Base-by-base conservation (phyloP, 2,329 filamentous ascomycete species). In the Pyricularia pennisetigena region DNA sequence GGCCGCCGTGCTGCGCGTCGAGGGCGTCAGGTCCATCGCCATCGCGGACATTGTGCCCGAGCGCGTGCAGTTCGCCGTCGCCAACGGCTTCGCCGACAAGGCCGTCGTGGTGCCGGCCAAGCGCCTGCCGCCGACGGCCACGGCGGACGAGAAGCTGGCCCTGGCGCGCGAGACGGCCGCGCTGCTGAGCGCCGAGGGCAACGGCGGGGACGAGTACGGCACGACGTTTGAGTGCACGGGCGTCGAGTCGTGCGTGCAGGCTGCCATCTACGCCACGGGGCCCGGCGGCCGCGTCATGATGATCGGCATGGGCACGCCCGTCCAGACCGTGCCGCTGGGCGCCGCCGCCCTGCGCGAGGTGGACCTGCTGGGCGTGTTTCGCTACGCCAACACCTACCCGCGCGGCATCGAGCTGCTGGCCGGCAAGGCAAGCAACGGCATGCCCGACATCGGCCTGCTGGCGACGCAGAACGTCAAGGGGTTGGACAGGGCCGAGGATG, bases 211-310 rank as follows among this genome's bases (percentile, higher is more conserved):
- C 8, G 61, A 68, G 67, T 68, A 64, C 61, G 67, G 65, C n/a
- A 83, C 84, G 1, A 83, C 88, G 1, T 79, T 89, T 2, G 88
- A 90, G 75, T 90, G 88, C 71, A 90, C 91, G 0, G 91, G 91
- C 9, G 90, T 93, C 26, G 90, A 92, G 74, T 86, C 87, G 0
- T 94, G 90, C 73, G 82, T 93, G 72, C 91, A 94, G 76, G 86
- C 87, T 6, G 85, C 88, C 4, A 92, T 94, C 68, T 94, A 91
- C 73, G 84, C 85, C 71, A 76, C 81, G 78, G 10, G 8, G 70
- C 78, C 83, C 1, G 85, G 84, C n/a, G 84, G 84, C 9, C 80
- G 80, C 67, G 77, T 86, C 64, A 77, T 87, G 71, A 78, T 87
- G 12, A 82, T 87, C 32, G 85, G 85, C 57, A 86, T 88, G 84